These are phyloP conservation scores for Monosporascus cannonballus DNA, from an alignment of 2,329 filamentous ascomycete genomes.

Conservation along the genomic window DNA sequence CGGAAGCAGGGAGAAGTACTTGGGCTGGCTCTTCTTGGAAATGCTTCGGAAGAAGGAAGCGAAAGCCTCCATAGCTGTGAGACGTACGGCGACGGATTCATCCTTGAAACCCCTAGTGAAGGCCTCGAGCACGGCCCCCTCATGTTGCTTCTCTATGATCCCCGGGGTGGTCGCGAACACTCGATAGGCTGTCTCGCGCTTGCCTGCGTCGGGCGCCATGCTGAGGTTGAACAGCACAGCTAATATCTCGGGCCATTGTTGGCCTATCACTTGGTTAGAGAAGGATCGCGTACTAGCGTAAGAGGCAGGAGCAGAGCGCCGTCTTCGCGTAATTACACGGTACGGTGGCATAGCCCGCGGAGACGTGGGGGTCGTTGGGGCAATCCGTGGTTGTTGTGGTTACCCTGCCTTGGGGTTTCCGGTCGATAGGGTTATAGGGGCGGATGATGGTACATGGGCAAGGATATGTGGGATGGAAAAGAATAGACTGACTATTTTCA, in stretches of 20 bases:
- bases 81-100: conserved; percentile 73
- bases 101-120: conserved; percentile 93
- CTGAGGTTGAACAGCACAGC: conserved; percentile 83
- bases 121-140: conserved; percentile 79
- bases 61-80: conserved; percentile 95
- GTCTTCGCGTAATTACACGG: neutral
- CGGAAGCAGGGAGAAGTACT: conserved; percentile 81
- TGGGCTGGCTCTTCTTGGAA: conserved; percentile 77
- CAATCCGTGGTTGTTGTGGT: too few species aligned
- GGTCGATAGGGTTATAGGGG: too few species aligned
- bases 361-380: neutral
- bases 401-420: too few species aligned
- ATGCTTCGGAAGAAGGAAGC: conserved; percentile 92
- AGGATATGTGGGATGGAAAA: neutral
- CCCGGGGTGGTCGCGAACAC: conserved; percentile 93
- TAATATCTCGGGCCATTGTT: conserved; percentile 86
- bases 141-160: conserved; percentile 93
- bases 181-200: conserved; percentile 88
- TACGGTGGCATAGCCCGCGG: neutral
- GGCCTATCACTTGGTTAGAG: conserved; percentile 46
- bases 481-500: conserved; percentile 65
- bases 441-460: neutral
- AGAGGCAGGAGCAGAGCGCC: neutral
- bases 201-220: conserved; percentile 73
- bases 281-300: neutral